Base-by-base conservation (phyloP, 2,329 filamentous ascomycete genomes). In the Colletotrichum sp. region DNA sequence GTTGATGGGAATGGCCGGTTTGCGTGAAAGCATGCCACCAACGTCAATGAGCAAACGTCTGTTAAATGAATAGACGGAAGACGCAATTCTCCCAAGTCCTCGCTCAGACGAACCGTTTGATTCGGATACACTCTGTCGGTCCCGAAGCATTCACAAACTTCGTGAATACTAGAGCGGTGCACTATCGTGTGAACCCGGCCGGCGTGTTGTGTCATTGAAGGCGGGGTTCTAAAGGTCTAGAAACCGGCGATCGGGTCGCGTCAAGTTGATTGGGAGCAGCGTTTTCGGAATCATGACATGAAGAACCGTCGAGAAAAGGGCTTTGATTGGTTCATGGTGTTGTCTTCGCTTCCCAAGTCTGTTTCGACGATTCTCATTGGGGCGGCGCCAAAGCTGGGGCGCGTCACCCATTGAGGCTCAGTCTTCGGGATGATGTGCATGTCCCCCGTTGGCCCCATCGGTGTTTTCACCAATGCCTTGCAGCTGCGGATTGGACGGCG, bases 401-500 rank as follows among this genome's bases (percentile, higher is more conserved):
- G 64, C 73, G 73, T 76, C 73, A 76, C 30, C 73, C 73, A 73
- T 34, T 73, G 73, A 76, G 73, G 73, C 73, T 76, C 73, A 73
- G 73, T 69, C 44, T 52, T 30, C 70, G 73, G 69, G 70, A 76
- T 76, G 73, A 73, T 76, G 73, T 76, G 70, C 73, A 76, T 73
- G 57, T 73, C 55, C 63, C 72, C 34, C 44, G 44, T 52, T 39
- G 30, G 29, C 44, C 49, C 22, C 64, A 12, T 30, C 27, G 8
- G 30, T 36, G 13, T 29, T 27, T 52, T 52, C n/a, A 52, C 62
- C 39, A 39, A 62, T 70, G 57, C 68, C 55, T 69, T 63, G 68
- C 68, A 70, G 68, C 68, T 63, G 36, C 68, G 59, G 36, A 52
- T 52, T 52, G 44, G n/a, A 52, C 44, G 44, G 44, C 44, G 44